Conservation (phyloP, 2,329 filamentous ascomycete genomes). For the Aspergillus clavatus region DNA sequence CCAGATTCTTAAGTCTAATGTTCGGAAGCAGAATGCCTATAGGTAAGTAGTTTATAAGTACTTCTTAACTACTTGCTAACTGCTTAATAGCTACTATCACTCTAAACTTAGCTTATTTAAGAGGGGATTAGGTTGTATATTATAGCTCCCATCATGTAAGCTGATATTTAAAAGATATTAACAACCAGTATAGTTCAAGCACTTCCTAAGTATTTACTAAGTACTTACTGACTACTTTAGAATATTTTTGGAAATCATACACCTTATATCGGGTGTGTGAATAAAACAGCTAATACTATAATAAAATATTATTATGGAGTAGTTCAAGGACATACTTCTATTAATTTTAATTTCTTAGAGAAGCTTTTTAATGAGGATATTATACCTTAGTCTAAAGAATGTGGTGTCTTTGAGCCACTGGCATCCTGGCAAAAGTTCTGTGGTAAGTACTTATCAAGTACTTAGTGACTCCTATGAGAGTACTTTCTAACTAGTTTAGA, state of each 20-base stretch:
- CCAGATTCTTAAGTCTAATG: too few relatives aligned
- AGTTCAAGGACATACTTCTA: background rate
- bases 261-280: constrained; percentile 6
- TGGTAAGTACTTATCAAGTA: constrained; percentile 3
- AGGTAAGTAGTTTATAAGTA: background rate
- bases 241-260: background rate
- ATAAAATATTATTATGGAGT: constrained; percentile 3
- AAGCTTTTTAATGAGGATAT: too few relatives aligned
- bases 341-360: constrained; percentile 8
- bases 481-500: constrained; percentile 7
- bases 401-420: constrained; percentile 3
- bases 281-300: background rate
- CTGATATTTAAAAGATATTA: constrained; percentile 4
- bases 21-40: too few relatives aligned
- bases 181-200: constrained; percentile 1
- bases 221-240: too few relatives aligned
- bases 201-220: constrained; percentile 3
- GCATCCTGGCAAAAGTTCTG: constrained; percentile 2
- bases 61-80: constrained; percentile 2
- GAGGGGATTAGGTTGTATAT: too few relatives aligned
- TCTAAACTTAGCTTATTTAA: constrained; percentile 2
- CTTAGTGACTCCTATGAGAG: too few relatives aligned
- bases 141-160: constrained; percentile 8
- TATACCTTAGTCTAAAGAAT: constrained; percentile 3
- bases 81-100: constrained; percentile 7